Evolutionary conservation across 345 rosid species (phyloP).

Genomic region (Mangifera indica): DNA sequence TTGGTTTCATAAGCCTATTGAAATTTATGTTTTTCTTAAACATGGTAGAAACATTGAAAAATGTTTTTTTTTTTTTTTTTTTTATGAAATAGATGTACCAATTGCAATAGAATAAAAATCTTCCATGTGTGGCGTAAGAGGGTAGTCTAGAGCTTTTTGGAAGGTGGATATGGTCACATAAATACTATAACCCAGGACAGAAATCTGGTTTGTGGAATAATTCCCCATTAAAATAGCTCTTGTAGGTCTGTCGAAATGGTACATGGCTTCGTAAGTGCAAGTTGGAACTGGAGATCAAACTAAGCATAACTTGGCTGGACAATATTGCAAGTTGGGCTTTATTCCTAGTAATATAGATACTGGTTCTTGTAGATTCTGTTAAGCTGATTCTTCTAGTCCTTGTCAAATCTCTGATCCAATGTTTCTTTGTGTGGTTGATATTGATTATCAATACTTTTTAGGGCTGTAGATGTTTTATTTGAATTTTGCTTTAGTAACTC

Average conservation of each 20-base stretch:
- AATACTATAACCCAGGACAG: not conserved
- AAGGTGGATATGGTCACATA: conserved; percentile 1
- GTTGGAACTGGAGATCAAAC: conserved; percentile 1
- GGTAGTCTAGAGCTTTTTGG: not conserved
- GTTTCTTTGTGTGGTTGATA: not conserved
- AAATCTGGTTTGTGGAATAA: conserved; percentile 9
- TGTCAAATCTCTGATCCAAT: not conserved
- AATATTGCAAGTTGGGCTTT: not conserved
- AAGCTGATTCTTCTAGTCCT: conserved; percentile 1
- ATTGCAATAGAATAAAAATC: not conserved
- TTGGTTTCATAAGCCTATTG: not conserved
- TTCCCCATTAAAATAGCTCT: not conserved
- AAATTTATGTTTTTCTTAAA: not conserved
- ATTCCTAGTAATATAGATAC: not conserved
- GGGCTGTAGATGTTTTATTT: conserved; percentile 4
- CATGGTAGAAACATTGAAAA: not conserved
- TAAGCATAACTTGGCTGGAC: not conserved
- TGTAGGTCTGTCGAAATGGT: not conserved
- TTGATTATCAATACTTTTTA: not conserved
- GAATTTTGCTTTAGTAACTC: not conserved
- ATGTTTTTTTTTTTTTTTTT: not conserved
- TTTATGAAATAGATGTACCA: conserved; percentile 7
- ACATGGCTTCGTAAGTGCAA: not conserved
- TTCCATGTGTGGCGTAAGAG: not conserved
- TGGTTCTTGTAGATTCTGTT: not conserved